A percentile compares a stretch with the other conserved stretches of the same genome.
Evolutionary conservation across 768 basidiomycete genomes (phyloP).

Genomic region (Phylloporus sp.): DNA sequence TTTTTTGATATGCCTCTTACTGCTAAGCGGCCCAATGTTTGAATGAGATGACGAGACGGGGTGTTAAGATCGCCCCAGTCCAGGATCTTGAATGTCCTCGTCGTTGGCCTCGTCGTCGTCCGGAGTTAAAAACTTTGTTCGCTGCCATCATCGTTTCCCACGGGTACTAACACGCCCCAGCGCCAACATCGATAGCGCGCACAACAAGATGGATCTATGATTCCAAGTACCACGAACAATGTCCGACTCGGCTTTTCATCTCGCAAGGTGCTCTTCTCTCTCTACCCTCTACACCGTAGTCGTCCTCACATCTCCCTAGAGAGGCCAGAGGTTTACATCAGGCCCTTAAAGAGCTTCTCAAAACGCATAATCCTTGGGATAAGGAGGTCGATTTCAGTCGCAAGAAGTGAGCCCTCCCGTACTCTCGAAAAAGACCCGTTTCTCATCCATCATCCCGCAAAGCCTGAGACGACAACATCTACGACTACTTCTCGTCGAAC

Average conservation of each 20-base stretch:
- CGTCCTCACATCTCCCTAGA: slow-evolving; percentile 36
- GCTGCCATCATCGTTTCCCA: slow-evolving; percentile 21
- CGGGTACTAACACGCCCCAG: slow-evolving; percentile 4
- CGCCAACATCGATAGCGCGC: slow-evolving; percentile 15
- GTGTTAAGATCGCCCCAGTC: no score
- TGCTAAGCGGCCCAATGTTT: no score
- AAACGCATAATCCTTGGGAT: slow-evolving; percentile 74
- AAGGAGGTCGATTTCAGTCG: slow-evolving; percentile 83
- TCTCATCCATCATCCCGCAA: slow-evolving; percentile 8
- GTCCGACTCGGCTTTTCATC: slow-evolving; percentile 39
- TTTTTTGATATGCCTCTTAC: neutral
- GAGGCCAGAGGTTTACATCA: slow-evolving; percentile 78
- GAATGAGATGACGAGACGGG: no score
- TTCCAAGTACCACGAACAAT: slow-evolving; percentile 21
- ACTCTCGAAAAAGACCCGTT: slow-evolving; percentile 4
- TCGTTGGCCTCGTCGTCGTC: no score
- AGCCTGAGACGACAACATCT: slow-evolving; percentile 73
- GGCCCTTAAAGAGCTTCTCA: slow-evolving; percentile 70
- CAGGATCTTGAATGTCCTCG: neutral
- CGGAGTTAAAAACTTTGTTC: neutral
- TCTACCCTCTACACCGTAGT: slow-evolving; percentile 1
- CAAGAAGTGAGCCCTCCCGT: slow-evolving; percentile 60
- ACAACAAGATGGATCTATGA: slow-evolving; percentile 25
- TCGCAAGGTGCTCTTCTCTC: slow-evolving; percentile 31
- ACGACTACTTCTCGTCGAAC: slow-evolving; percentile 62